Evolutionary conservation across 805 yeast species (phyloP), one percentile per base, ranked within the genome.

Genomic region (Brettanomyces sp.): DNA sequence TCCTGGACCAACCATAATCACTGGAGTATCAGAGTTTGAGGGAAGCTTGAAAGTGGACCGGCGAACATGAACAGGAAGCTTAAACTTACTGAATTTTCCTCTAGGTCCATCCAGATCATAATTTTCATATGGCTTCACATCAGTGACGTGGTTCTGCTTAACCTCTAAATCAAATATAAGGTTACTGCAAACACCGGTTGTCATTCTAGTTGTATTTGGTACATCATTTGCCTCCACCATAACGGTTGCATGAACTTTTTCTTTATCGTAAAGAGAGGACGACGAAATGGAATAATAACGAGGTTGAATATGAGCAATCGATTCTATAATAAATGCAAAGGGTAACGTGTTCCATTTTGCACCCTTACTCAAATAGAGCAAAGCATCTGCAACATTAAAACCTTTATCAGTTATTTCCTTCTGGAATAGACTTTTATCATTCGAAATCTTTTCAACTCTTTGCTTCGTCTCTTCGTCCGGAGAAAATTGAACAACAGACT

Each of bases 211-310:
- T 33, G 53, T 52, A 34, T 58, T 62, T 14, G 55, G 55, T 32
- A 66, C 54, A 22, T 54, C 50, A 45, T 72, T 74, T 42, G 80
- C 76, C 69, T 93, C 98, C 39, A 91, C 96, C 44, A 90, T 95
- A 3, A 96, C 96, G 18, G 98, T 93, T 49, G 90, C 73, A 54
- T 87, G 88, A 48, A 90, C 74, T 18, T 75, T 73, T 44, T 80
- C 74, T 62, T 87, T 87, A 58, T 87, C 93, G 47, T 80, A 73
- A 45, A 79, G 64, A 1, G 95, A 82, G 4, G 96, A 87, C 1
- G 97, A 90, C 2, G 97, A 90, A 54, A 91, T 91, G 22, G 98
- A 91, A 67, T 91, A 91, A 69, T 88, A 91, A 65, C 99, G 90
- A 38, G 97, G 96, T 64, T 85, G 95, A 58, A 93, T 69, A 55